These are phyloP conservation scores for Maudiozyma humilis DNA, from an alignment of 1,139 yeast genomes.

Conservation along the genomic window DNA sequence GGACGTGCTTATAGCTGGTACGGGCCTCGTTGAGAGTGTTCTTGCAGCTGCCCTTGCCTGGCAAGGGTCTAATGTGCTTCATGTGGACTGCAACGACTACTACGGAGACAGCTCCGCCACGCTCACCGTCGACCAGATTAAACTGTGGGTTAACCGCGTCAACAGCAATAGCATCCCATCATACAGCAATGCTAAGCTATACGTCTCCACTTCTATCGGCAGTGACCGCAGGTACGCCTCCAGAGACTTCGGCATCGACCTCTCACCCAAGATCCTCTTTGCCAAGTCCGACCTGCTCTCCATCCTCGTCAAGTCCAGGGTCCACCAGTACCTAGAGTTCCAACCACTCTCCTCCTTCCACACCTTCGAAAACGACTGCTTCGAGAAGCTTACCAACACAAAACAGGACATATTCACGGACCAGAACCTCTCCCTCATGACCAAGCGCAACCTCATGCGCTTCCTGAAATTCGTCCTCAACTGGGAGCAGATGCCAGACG, in stretches of 20 bases:
- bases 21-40: conserved; percentile 82
- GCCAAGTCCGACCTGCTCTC: conserved; percentile 80
- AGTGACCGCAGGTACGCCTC: conserved; percentile 32
- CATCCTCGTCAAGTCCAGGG: conserved; percentile 72
- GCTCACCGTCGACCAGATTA: conserved; percentile 74
- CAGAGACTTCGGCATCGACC: conserved; percentile 76
- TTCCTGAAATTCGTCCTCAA: conserved; percentile 82
- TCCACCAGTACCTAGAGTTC: conserved; percentile 84
- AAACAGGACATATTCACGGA: conserved; percentile 93
- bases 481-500: conserved; percentile 47
- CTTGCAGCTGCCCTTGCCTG: conserved; percentile 92
- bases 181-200: conserved; percentile 57
- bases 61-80: conserved; percentile 90
- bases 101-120: conserved; percentile 89
- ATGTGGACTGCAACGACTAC: conserved; percentile 71
- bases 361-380: conserved; percentile 81
- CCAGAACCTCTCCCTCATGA: conserved; percentile 62
- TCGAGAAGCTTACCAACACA: conserved; percentile 73
- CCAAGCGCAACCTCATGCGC: conserved; percentile 84
- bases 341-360: conserved; percentile 84
- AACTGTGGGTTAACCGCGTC: conserved; percentile 70
- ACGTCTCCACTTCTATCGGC: conserved; percentile 55
- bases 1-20: conserved; percentile 86
- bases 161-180: conserved; percentile 34
- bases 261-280: conserved; percentile 82